These are phyloP conservation scores for Avena atlantica DNA, from an alignment of 176 grass and related monocot genomes.

Conservation along the genomic window DNA sequence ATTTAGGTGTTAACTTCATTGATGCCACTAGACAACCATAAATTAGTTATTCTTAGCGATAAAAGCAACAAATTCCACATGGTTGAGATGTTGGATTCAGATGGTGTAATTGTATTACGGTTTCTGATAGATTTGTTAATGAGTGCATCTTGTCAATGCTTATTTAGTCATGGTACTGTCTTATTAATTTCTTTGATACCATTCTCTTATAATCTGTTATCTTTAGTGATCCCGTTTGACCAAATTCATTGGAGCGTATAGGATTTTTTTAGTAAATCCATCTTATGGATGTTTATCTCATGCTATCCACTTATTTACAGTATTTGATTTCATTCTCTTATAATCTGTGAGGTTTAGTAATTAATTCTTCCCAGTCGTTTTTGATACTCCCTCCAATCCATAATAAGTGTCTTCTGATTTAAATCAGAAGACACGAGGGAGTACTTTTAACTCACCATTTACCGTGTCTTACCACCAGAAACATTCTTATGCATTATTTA, in stretches of 20 bases:
- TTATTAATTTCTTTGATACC: conserved; percentile 10
- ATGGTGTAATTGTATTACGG: not conserved
- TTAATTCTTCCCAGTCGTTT: not conserved
- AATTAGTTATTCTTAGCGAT: conserved; percentile 11
- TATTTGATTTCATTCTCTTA: not conserved
- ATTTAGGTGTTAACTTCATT: conserved; percentile 19
- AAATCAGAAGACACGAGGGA: no score
- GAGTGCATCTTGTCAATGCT: conserved; percentile 4
- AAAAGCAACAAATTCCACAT: not conserved
- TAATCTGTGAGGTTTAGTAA: not conserved
- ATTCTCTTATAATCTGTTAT: conserved; percentile 5
- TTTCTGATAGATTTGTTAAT: not conserved
- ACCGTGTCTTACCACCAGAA: not conserved
- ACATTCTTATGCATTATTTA: conserved; percentile 13
- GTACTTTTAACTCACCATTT: conserved; percentile 10
- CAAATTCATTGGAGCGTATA: not conserved
- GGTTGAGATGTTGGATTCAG: conserved; percentile 69
- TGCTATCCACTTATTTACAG: not conserved
- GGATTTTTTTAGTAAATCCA: not conserved
- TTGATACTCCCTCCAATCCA: not conserved
- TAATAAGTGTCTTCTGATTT: no score
- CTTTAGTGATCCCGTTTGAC: not conserved
- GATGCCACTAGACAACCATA: not conserved
- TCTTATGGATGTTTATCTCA: conserved; percentile 21
- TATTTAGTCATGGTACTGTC: conserved; percentile 6